Evolutionary conservation across 441 rosid species (phyloP), one percentile per base, ranked within the genome.

Genomic region (Adansonia rubrostipa): DNA sequence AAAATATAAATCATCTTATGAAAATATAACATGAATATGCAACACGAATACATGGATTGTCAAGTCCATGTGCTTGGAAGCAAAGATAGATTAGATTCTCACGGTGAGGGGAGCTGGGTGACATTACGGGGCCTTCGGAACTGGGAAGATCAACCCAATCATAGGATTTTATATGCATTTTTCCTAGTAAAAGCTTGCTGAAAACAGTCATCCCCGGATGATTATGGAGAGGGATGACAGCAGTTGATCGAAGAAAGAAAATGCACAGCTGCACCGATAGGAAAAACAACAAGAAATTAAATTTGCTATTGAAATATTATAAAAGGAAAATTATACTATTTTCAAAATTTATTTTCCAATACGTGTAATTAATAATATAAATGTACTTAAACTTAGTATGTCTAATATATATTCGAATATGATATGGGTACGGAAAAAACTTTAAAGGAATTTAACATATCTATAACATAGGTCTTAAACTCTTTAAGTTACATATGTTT

Each of bases 171-270:
- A 89, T 86, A 77, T 90, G 93, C 90, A 90, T 86, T n/a, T 83
- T 78, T n/a, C 93, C 93, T 0, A 86, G 48, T 0, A 90, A 76
- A 69, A 90, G 91, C 77, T 90, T 90, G 87, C 82, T 87, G 62
- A 90, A 88, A 9, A 88, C 93, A 0, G 93, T 90, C 93, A 90
- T 90, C 45, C 58, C 92, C 0, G 93, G 93, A 85, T 90, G 93
- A 28, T 90, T 90, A 71, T 90, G 93, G 45, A 90, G 87, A 4
- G 93, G 93, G 80, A 90, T 88, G 1, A 84, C 89, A 3, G 79
- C 92, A 9, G 58, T 83, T 36, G 86, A 82, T 24, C 91, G 92
- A 14, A 90, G 89, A 71, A 90, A 88, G 84, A 90, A 90, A 14
- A 90, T 62, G 77, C 89, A 88, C 17, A 90, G 0, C 93, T 90